Evolutionary conservation across 148 eudicot species (phyloP), one percentile per base, ranked within the genome.

Genomic region (Euryodendron excelsum): DNA sequence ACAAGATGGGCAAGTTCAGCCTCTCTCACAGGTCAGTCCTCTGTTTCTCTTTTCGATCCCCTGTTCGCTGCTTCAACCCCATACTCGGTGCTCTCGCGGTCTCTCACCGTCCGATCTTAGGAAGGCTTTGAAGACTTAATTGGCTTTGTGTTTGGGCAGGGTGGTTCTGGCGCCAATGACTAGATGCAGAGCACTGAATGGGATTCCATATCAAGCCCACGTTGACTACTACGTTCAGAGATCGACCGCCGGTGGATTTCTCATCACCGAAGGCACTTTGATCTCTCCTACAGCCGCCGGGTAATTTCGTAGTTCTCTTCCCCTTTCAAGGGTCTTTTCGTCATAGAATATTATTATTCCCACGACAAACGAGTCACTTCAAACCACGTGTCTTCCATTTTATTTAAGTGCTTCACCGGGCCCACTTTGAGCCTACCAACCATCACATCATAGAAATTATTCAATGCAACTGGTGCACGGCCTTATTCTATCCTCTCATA

Each of bases 131-230:
- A n/a, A n/a, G n/a, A n/a, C n/a, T n/a, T n/a, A n/a, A n/a, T n/a
- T 14, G 45, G 0, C 18, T 67, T 67, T 12, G 47, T 11, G 33
- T 5, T 69, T 45, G 36, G 63, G 79, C 86, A 95, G 99, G 83
- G 86, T 95, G 79, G 99, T 95, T 20, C 85, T 94, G 74, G 96
- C 92, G 1, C 80, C 98, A 9, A 90, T 91, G 96, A 94, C 94
- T 3, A 89, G 97, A 77, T 91, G 96, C 85, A 83, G 96, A 78
- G 96, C 98, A 1, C 45, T 89, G 55, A 78, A 85, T 72, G 83
- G 74, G 41, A 77, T 91, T 69, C 96, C 98, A 31, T 77, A 88
- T 30, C 69, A 81, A 73, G 89, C 92, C 69, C 73, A 86, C 39
- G 86, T 79, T 45, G 81, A 89, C 55, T 91, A 94, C 71, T 94